Conservation (phyloP, 331 rosid species). For the Acacia concinna region DNA sequence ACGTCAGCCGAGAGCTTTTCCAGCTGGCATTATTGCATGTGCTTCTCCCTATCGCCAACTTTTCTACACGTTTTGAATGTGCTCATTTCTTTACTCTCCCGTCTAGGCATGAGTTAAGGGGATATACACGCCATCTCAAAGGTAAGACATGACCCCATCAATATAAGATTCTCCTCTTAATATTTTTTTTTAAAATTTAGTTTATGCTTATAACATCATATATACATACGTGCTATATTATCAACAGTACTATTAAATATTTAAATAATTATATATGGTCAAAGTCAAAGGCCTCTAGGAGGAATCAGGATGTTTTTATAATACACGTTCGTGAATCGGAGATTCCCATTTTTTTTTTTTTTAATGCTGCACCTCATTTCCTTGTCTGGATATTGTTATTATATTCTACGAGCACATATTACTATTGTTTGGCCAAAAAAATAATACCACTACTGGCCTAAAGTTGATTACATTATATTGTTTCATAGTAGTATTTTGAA, state of each 20-base stretch:
- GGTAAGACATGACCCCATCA: not conserved
- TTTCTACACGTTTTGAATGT: not conserved
- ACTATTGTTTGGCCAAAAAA: too few relatives aligned
- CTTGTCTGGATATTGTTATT: not conserved
- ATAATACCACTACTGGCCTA: too few relatives aligned
- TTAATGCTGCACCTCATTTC: not conserved
- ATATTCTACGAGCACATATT: not conserved
- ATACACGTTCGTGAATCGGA: not conserved
- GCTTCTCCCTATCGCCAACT: not conserved
- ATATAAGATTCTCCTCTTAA: not conserved
- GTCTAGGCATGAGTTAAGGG: not conserved
- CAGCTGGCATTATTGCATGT: not conserved
- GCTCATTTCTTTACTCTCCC: not conserved
- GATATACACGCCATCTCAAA: not conserved
- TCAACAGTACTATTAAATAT: not conserved
- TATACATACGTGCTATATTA: not conserved
- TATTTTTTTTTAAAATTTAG: not conserved
- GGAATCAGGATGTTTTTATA: not conserved
- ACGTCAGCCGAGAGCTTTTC: not conserved
- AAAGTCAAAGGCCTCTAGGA: not conserved
- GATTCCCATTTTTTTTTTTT: not conserved
- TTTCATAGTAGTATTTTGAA: too few relatives aligned
- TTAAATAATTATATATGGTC: not conserved
- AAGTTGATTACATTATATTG: not conserved
- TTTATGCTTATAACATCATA: not conserved